Evolutionary conservation across 208 protist genomes (phyloP), one percentile per base, ranked within the genome.

Genomic region (Histomonas meleagridis): DNA sequence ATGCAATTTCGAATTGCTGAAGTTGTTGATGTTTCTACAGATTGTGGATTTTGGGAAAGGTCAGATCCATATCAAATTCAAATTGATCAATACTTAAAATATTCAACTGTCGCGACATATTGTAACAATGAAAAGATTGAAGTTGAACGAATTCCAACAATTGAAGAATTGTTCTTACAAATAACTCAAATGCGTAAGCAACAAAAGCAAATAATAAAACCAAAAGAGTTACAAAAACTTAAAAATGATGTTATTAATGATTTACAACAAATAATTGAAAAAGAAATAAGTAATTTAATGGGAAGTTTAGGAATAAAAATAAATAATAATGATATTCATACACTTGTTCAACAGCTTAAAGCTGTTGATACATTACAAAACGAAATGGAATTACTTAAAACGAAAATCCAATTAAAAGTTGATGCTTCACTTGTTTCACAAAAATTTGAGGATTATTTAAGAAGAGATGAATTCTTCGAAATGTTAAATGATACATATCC

Each of bases 371-470:
- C 51, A 38, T 10, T 86, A 0, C 51, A 55, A 46, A 40, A 86
- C 32, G 76, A 86, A 18, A 18, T 86, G 0, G 12, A 28, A 32
- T 26, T 26, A 55, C 7, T 86, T 7, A 86, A 86, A 55, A 1
- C 55, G 0, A 49, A 49, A n/a, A 26, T 86, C 7, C 21, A 49
- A 46, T 32, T 86, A 28, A 86, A 86, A 86, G 26, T 86, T 4
- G 76, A 86, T 28, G 18, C 51, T 57, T 86, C 76, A 86, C 51
- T 55, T 55, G 46, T 48, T 32, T 51, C 32, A 5, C 76, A 86
- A 86, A 46, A 86, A 55, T 55, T 86, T n/a, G 76, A 86, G 1
- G 32, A 43, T 38, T 86, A 86, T 55, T 12, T 86, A n/a, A 86
- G 18, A 55, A 46, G 76, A 16, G 76, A 86, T 26, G 76, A 86